Percentiles rank a stretch among this genome's conserved stretches.
Conservation (phyloP, 345 rosid genomes). For the Excoecaria agallocha region DNA sequence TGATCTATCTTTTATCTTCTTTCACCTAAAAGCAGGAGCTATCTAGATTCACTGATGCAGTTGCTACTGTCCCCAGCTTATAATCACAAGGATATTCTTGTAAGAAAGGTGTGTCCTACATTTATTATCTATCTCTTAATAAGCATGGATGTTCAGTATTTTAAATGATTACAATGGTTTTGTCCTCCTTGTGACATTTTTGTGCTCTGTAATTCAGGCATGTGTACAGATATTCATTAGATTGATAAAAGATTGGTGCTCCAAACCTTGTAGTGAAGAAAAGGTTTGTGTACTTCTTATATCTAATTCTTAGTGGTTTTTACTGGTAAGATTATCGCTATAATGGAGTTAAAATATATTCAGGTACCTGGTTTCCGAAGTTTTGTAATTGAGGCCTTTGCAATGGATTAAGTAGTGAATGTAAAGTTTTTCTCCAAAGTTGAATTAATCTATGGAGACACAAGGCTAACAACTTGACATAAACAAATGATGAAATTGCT, state of each 20-base stretch:
- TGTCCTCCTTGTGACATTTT: conserved; percentile 9
- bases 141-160: neutral
- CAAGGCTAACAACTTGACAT: no score
- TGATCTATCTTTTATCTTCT: conserved; percentile 78
- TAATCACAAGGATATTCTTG: conserved; percentile 65
- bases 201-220: conserved; percentile 42
- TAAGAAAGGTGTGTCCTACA: conserved; percentile 64
- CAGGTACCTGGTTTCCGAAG: conserved; percentile 87
- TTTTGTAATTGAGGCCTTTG: conserved; percentile 67
- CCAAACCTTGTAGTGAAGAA: conserved; percentile 55
- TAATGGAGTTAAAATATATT: conserved; percentile 21
- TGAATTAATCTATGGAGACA: no score
- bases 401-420: no score
- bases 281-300: conserved; percentile 39
- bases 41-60: conserved; percentile 61
- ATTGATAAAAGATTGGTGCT: conserved; percentile 90
- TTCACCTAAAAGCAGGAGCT: conserved; percentile 54
- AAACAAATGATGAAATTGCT: no score
- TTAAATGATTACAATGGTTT: neutral
- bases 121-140: neutral
- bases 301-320: conserved; percentile 1
- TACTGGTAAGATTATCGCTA: conserved; percentile 2
- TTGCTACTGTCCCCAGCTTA: conserved; percentile 66
- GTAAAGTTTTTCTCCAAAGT: no score
- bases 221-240: conserved; percentile 88